Conservation (phyloP, 2,329 filamentous ascomycete species). For the Xylaria sp. region DNA sequence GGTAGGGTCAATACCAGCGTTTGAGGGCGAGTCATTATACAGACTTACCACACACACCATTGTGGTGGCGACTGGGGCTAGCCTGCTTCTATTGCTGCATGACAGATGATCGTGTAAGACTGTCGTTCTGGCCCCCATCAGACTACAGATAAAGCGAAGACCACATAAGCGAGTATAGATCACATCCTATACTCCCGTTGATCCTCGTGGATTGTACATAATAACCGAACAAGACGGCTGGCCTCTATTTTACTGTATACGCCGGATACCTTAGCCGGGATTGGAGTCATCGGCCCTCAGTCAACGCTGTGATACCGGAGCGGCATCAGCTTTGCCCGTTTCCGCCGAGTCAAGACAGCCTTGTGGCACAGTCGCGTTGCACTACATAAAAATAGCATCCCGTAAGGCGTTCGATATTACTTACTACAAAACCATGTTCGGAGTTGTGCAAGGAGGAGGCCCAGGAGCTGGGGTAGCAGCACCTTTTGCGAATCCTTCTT, state of each 20-base stretch:
- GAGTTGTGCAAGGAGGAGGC: constrained; percentile 27
- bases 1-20: constrained; percentile 12
- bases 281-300: constrained; percentile 20
- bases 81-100: constrained; percentile 35
- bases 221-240: not conserved
- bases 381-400: constrained; percentile 29
- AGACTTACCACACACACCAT: constrained; percentile 14
- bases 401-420: constrained; percentile 9
- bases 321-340: constrained; percentile 10
- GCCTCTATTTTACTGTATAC: constrained; percentile 1
- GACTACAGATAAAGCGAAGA: constrained; percentile 25
- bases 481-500: constrained; percentile 29
- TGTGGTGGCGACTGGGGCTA: constrained; percentile 11
- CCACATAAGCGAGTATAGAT: constrained; percentile 20
- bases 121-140: constrained; percentile 19
- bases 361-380: constrained; percentile 20
- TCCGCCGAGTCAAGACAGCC: constrained; percentile 3
- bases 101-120: constrained; percentile 34
- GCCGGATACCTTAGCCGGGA: constrained; percentile 5
- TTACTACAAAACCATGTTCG: constrained; percentile 32
- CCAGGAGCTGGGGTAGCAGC: constrained; percentile 29
- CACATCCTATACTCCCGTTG: constrained; percentile 11
- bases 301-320: constrained; percentile 31
- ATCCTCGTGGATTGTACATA: not conserved
- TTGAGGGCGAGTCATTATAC: constrained; percentile 23